Evolutionary conservation across 805 yeast species (phyloP).

Genomic region (Hanseniaspora lindneri): DNA sequence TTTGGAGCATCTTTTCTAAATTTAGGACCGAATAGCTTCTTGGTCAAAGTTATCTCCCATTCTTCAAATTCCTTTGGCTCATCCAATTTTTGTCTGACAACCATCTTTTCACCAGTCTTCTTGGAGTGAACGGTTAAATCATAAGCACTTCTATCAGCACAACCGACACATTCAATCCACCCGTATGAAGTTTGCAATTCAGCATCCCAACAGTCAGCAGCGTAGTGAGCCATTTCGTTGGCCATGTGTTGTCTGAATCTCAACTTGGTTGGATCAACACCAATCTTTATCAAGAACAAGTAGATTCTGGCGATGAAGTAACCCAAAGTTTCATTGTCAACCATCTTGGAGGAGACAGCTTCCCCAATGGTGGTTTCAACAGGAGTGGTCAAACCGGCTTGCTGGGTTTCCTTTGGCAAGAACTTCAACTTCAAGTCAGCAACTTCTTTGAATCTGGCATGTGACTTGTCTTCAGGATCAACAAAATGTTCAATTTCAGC

Average conservation of each 20-base stretch:
- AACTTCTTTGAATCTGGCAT: constrained; percentile 67
- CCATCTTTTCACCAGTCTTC: constrained; percentile 86
- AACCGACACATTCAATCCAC: constrained; percentile 99
- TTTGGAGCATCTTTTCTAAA: constrained; percentile 94
- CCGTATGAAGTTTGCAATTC: constrained; percentile 93
- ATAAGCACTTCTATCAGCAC: constrained; percentile 98
- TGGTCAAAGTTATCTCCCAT: constrained; percentile 76
- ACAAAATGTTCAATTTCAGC: constrained; percentile 98
- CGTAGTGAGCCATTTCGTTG: constrained; percentile 99
- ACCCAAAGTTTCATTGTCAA: constrained; percentile 94
- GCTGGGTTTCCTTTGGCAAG: constrained; percentile 79
- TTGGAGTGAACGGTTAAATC: constrained; percentile 93
- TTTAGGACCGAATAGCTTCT: constrained; percentile 94
- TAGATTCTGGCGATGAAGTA: constrained; percentile 91
- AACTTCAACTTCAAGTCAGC: constrained; percentile 61
- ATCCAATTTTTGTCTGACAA: constrained; percentile 80
- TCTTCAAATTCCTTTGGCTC: constrained; percentile 74
- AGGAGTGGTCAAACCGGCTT: constrained; percentile 66
- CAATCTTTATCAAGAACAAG: constrained; percentile 71
- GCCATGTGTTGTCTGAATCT: constrained; percentile 98
- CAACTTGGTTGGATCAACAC: constrained; percentile 71
- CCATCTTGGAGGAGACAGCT: constrained; percentile 77
- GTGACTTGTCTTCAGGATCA: constrained; percentile 80
- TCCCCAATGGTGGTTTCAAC: constrained; percentile 65
- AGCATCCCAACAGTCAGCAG: constrained; percentile 99